A percentile compares a stretch with the other conserved stretches of the same genome.
These are phyloP conservation scores for Knufia fluminis DNA, from an alignment of 2,329 filamentous ascomycete genomes.

Conservation along the genomic window DNA sequence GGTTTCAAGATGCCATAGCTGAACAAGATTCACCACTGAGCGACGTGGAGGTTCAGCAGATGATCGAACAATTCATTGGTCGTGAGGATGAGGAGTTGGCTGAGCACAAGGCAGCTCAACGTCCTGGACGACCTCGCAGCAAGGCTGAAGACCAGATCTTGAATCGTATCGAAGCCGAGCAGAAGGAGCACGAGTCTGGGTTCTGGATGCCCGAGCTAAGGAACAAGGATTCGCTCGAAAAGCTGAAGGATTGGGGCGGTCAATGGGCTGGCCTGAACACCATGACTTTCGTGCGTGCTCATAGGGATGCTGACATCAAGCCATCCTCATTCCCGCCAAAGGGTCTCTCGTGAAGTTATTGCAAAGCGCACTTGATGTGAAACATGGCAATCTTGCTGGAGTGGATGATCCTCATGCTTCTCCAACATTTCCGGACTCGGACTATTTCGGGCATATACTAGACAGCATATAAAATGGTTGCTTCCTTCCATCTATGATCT, in stretches of 20 bases:
- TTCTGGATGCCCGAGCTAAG: slow-evolving; percentile 74
- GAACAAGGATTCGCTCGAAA: slow-evolving; percentile 53
- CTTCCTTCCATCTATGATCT: too few species aligned
- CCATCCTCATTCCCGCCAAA: slow-evolving; percentile 72
- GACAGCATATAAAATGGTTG: not conserved
- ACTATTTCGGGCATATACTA: not conserved
- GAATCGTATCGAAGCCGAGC: slow-evolving; percentile 59
- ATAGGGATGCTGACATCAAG: slow-evolving; percentile 53
- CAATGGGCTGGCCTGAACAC: slow-evolving; percentile 72
- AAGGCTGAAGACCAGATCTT: slow-evolving; percentile 68
- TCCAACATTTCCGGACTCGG: slow-evolving; percentile 1
- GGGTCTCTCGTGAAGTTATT: slow-evolving; percentile 42
- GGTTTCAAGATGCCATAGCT: slow-evolving; percentile 53
- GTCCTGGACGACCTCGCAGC: slow-evolving; percentile 69
- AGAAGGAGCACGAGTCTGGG: slow-evolving; percentile 72
- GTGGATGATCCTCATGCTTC: not conserved
- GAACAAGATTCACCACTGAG: slow-evolving; percentile 25
- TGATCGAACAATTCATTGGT: slow-evolving; percentile 48
- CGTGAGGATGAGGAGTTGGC: slow-evolving; percentile 31
- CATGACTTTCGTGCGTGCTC: slow-evolving; percentile 68
- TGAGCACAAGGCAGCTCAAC: slow-evolving; percentile 54
- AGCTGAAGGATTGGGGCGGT: slow-evolving; percentile 67
- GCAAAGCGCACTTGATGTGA: too few species aligned
- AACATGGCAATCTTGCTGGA: not conserved
- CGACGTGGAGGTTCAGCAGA: slow-evolving; percentile 33